These are phyloP conservation scores for Protomyces lactucae-debilis DNA, from an alignment of 1,139 yeast genomes.

Conservation along the genomic window DNA sequence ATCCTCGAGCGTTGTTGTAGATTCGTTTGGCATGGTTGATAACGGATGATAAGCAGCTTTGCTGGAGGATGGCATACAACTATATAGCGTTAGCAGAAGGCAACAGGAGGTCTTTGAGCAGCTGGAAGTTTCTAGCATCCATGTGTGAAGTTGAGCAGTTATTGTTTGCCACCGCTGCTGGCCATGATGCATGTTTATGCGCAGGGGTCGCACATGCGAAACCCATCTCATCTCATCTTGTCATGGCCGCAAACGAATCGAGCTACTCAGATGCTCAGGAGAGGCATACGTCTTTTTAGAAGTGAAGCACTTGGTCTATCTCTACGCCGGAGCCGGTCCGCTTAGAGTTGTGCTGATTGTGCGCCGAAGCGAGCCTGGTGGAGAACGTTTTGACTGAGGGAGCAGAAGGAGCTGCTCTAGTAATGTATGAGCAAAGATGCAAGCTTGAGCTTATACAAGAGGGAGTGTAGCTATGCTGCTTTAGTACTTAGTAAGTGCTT, in stretches of 20 bases:
- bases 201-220: no score
- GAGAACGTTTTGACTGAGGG: background rate
- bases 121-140: no score
- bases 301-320: background rate
- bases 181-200: no score
- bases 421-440: background rate
- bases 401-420: background rate
- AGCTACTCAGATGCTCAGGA: background rate
- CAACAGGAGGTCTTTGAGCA: no score
- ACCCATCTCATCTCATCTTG: no score
- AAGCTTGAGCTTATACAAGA: background rate
- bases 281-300: background rate
- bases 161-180: no score
- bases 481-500: no score
- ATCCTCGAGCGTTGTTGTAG: background rate
- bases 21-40: background rate
- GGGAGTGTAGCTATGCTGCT: no score
- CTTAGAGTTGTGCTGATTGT: background rate
- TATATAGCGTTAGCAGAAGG: no score
- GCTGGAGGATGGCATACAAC: background rate
- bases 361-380: background rate
- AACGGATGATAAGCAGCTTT: background rate
- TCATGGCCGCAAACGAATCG: no score
- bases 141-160: no score
- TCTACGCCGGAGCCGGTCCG: background rate